Evolutionary conservation across 139 green algal genomes (phyloP), one percentile per base, ranked within the genome.

Genomic region (Edaphochlamys debaryana): DNA sequence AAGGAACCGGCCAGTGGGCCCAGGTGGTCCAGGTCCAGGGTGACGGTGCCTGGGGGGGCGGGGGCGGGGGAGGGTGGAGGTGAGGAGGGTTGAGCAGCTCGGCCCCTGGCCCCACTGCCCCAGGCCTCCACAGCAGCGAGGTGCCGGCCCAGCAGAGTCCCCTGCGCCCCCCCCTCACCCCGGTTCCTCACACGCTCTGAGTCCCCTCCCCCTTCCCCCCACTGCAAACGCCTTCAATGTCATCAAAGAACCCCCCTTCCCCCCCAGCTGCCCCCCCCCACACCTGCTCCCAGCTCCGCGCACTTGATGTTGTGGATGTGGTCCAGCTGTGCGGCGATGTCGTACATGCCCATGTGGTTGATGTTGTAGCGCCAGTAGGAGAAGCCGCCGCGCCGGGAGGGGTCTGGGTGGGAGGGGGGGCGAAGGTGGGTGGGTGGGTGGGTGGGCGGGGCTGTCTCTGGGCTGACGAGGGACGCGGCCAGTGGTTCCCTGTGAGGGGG

Each of bases 321-420:
- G 42, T 97, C 88, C 8, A 99, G 77, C 85, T 93, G 89, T 19
- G 93, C 92, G 3, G 83, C 75, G 5, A 97, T 78, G 88, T 98
- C 95, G 37, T 92, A 67, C 37, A 94, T 63, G 20, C 86, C 95
- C 60, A 98, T 85, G 85, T 98, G 91, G 77, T 99, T 98, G 34
- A 95, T 75, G 50, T 89, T 95, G 90, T 95, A 99, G 20, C 80
- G 48, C 94, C 95, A 99, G 87, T 99, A 99, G 45, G 45, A 9
- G 0, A 69, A 66, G 0, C 86, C 67, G 19, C 90, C 86, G 41
- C 89, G 86, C 32, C 77, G 79, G 20, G 66, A 38, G 0, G 85
- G 81, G 67, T 94, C 90, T 92, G 87, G 38, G 30, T 17, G 19
- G 19, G 41, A 9, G 34, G 15, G 15, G 34, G 11, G 34, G 34